Evolutionary conservation across 2,329 filamentous ascomycete genomes (phyloP), one percentile per base, ranked within the genome.

Genomic region (Penicillium thymicola): DNA sequence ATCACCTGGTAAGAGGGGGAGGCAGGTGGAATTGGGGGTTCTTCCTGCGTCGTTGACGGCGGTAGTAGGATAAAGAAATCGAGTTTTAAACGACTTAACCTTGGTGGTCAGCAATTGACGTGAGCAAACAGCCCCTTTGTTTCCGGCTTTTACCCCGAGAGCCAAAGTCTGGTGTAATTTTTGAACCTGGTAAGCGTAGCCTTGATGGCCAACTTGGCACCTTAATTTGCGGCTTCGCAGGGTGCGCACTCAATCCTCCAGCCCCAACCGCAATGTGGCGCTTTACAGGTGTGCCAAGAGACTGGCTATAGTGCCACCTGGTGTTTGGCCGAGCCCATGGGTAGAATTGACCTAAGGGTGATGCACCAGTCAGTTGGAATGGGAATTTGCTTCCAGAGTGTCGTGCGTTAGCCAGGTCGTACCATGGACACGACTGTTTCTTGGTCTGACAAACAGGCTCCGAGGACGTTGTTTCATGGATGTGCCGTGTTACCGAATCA

Each of bases 401-500:
- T 36, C 4, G 21, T 16, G 18, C 34, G 16, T 4, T 25, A 27
- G 16, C 45, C 30, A 23, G 49, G 49, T 51, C 21, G 21, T 51
- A 51, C 40, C 30, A 36, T 9, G 3, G 16, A 14, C 21, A 25
- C 4, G 14, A 27, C 28, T 16, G 6, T 25, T n/a, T 27, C 4
- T 27, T 51, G 5, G 2, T 18, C 16, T 16, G 38, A 7, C 14
- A 30, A 34, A 43, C 27, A 13, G 18, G 21, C 2, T 9, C 14
- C 11, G 21, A 27, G 7, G 8, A 7, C 6, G n/a, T 36, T 36
- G 49, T 18, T 21, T 44, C 10, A 21, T 21, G 43, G 5, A 34
- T 40, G 27, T 32, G n/a, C 18, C 21, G 43, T 46, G n/a, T 41
- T n/a, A 23, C 34, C 46, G 18, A 37, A 55, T 51, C 52, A 55